phyloP scores from a whole-genome alignment of 306 rosid genomes.

The Vigna radiata region DNA sequence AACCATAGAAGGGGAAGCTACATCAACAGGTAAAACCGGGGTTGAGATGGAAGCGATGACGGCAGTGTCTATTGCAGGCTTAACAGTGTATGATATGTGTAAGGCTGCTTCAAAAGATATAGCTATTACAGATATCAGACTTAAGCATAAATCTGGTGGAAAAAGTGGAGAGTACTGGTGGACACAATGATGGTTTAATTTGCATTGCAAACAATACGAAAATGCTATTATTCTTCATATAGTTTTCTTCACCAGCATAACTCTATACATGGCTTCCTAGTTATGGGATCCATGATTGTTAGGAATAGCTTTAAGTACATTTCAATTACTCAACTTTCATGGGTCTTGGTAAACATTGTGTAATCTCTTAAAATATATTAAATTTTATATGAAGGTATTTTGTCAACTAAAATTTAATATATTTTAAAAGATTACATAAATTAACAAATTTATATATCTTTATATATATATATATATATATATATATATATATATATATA shows the following conservation, averaged over 20 bases:
- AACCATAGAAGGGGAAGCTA: conserved; percentile 80
- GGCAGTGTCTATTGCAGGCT: conserved; percentile 75
- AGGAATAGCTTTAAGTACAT: not conserved
- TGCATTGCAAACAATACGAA: conserved; percentile 19
- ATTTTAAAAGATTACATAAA: too few relatives aligned
- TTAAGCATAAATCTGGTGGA: conserved; percentile 81
- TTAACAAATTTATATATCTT: too few relatives aligned
- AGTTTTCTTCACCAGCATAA: not conserved
- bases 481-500: too few relatives aligned
- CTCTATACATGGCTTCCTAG: not conserved
- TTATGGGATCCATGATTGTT: conserved; percentile 15
- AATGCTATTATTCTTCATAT: not conserved
- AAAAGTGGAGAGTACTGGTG: conserved; percentile 86
- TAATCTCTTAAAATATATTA: too few relatives aligned
- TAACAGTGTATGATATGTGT: conserved; percentile 93
- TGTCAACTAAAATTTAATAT: too few relatives aligned
- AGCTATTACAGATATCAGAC: conserved; percentile 67
- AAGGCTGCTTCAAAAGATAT: conserved; percentile 90
- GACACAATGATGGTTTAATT: conserved; percentile 44
- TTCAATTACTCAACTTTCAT: conserved; percentile 4
- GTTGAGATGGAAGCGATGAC: conserved; percentile 98
- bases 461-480: too few relatives aligned
- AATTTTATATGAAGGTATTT: too few relatives aligned
- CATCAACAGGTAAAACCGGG: conserved; percentile 66
- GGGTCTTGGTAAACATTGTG: not conserved